phyloP scores from a whole-genome alignment of 306 rosid genomes.

The Luffa acutangula region DNA sequence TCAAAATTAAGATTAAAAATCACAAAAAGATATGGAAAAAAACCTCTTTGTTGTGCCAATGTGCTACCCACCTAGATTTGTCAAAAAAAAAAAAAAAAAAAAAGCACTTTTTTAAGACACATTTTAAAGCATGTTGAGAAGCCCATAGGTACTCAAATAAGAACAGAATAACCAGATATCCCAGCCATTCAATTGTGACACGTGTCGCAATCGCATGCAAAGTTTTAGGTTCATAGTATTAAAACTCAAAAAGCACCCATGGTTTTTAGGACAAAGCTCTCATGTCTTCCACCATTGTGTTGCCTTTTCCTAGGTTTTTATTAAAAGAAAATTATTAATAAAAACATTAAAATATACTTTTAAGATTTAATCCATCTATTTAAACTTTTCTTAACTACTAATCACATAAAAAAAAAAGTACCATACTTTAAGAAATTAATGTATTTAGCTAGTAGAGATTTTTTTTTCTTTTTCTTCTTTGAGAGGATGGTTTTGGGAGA shows the following conservation, averaged over 20 bases:
- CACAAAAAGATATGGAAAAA: neutral
- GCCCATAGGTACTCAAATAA: neutral
- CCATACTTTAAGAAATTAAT: no score
- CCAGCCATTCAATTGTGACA: neutral
- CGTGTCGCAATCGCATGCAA: neutral
- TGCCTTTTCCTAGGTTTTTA: neutral
- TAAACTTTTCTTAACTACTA: neutral
- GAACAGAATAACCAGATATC: neutral
- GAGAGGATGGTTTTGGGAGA: no score
- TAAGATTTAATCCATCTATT: neutral
- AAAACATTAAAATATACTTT: neutral
- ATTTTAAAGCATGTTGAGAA: neutral
- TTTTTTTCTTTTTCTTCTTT: no score
- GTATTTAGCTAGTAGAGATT: no score
- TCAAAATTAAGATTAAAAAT: neutral
- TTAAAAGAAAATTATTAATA: neutral
- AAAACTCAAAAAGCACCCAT: neutral
- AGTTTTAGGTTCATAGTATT: neutral
- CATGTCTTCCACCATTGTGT: neutral
- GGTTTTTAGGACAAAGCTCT: constrained; percentile 6
- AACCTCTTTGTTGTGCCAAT: neutral
- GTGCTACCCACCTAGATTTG: constrained; percentile 6
- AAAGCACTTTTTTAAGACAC: neutral
- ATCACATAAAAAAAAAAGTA: no score
- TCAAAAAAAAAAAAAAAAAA: neutral